phyloP scores from a whole-genome alignment of 1,139 yeast genomes.

The Petasospora rhodanensis region DNA sequence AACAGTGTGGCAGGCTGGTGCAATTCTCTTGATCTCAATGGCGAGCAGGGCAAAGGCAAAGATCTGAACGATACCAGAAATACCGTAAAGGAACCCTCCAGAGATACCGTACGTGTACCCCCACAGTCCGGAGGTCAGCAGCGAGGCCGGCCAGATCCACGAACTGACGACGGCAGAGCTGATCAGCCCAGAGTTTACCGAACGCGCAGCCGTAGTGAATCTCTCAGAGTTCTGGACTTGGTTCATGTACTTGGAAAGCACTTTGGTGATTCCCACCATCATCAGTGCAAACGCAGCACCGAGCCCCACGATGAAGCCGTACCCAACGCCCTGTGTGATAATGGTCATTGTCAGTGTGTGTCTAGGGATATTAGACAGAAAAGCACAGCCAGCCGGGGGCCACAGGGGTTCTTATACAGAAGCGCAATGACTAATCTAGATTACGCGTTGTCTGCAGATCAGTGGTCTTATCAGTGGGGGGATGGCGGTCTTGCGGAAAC shows the following conservation, averaged over 20 bases:
- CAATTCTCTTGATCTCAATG: conserved; percentile 50
- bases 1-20: conserved; percentile 56
- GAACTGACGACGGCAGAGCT: conserved; percentile 43
- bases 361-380: too few species aligned
- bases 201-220: conserved; percentile 36
- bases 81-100: conserved; percentile 37
- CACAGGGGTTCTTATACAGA: too few species aligned
- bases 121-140: conserved; percentile 34
- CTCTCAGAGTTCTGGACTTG: conserved; percentile 36
- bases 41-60: conserved; percentile 29
- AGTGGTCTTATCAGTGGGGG: too few species aligned
- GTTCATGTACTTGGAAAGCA: conserved; percentile 29
- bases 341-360: too few species aligned
- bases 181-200: conserved; percentile 33
- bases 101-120: conserved; percentile 56
- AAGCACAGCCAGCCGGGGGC: too few species aligned
- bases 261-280: conserved; percentile 33
- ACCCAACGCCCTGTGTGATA: conserved; percentile 35
- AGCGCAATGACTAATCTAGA: too few species aligned
- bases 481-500: too few species aligned
- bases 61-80: conserved; percentile 27
- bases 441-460: too few species aligned
- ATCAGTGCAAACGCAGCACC: conserved; percentile 37
- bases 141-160: conserved; percentile 42
- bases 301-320: conserved; percentile 35